These are phyloP conservation scores for Trichoderma reesei DNA, from an alignment of 495 filamentous ascomycete species.

Conservation along the genomic window DNA sequence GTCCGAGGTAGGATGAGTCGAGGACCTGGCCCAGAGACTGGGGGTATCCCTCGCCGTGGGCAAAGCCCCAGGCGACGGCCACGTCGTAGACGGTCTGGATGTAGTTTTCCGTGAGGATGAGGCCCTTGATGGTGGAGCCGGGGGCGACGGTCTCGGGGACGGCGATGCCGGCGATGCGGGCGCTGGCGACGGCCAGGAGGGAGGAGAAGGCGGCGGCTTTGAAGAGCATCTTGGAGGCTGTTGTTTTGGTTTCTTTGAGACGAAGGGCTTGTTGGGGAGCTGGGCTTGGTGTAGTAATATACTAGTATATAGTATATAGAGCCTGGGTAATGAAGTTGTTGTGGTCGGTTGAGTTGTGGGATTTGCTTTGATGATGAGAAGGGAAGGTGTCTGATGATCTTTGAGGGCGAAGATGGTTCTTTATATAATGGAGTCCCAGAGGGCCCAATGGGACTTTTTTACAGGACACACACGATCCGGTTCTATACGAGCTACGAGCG, in stretches of 20 bases:
- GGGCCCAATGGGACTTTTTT: not conserved
- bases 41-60: not conserved
- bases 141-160: constrained; percentile 8
- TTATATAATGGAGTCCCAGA: not conserved
- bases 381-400: not conserved
- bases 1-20: constrained; percentile 11
- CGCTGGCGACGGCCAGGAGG: not conserved
- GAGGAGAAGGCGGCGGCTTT: constrained; percentile 6
- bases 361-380: not conserved
- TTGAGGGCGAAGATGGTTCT: not conserved
- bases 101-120: not conserved
- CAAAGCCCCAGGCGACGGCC: constrained; percentile 3
- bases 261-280: not conserved
- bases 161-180: constrained; percentile 11
- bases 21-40: constrained; percentile 3
- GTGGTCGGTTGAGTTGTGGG: not conserved
- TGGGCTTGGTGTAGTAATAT: too few species aligned
- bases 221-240: not conserved
- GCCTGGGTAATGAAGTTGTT: not conserved
- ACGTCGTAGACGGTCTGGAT: constrained; percentile 11
- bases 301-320: not conserved
- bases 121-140: constrained; percentile 5
- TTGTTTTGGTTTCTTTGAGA: not conserved
- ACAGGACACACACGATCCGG: too few species aligned
- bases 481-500: too few species aligned